Conservation (phyloP, 2,329 filamentous ascomycete genomes). For the Macrophomina pseudophaseolina region DNA sequence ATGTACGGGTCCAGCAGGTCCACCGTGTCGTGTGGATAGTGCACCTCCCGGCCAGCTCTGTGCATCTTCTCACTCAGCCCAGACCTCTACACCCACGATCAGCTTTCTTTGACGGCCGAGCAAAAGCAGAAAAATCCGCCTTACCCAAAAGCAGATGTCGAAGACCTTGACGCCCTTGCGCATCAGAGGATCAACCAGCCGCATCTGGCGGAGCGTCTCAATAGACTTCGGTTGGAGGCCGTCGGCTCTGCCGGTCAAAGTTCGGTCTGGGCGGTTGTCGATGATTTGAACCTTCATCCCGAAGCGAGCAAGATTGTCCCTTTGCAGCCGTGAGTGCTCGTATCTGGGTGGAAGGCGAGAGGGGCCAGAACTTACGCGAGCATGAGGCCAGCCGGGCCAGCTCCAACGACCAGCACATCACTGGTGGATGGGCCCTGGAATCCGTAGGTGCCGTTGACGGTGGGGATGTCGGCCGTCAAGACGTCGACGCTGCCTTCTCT, state of each 20-base stretch:
- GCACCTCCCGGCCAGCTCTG: conserved; percentile 68
- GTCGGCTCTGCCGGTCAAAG: conserved; percentile 71
- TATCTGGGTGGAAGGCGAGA: neutral
- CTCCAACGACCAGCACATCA: conserved; percentile 49
- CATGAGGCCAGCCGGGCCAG: conserved; percentile 50
- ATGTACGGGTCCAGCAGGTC: conserved; percentile 61
- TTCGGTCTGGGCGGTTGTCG: conserved; percentile 72
- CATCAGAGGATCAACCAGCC: conserved; percentile 71
- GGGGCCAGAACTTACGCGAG: conserved; percentile 40
- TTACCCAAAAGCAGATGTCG: conserved; percentile 75
- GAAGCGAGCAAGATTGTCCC: conserved; percentile 65
- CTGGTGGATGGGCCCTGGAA: conserved; percentile 36
- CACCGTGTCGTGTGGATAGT: conserved; percentile 62
- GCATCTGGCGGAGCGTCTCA: conserved; percentile 75
- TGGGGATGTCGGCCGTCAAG: conserved; percentile 25
- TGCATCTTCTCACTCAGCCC: conserved; percentile 52
- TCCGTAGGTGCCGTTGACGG: conserved; percentile 24
- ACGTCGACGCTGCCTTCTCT: conserved; percentile 35
- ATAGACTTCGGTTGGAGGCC: conserved; percentile 79
- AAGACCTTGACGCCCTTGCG: conserved; percentile 72
- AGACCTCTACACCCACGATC: conserved; percentile 38
- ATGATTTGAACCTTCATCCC: conserved; percentile 70
- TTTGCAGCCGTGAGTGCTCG: conserved; percentile 31
- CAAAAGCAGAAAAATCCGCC: neutral
- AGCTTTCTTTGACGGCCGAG: neutral